phyloP scores from a whole-genome alignment of 1,284 basidiomycete species.

The Sutorius eximius region DNA sequence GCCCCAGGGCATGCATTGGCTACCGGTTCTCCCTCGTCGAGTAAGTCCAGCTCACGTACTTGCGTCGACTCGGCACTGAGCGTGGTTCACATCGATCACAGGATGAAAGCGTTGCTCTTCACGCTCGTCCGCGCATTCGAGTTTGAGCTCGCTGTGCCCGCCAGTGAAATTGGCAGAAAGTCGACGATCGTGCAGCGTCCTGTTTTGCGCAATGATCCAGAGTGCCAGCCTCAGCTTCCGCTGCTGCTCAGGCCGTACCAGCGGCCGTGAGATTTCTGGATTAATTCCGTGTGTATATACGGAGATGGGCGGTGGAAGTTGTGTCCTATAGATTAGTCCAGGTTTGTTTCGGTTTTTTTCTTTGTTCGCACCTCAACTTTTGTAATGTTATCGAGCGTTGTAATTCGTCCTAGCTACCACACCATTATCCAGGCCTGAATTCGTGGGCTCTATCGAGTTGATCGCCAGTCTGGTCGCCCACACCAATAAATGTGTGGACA shows the following conservation, averaged over 20 bases:
- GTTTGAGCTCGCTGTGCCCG: conserved; percentile 51
- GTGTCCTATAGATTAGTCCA: neutral
- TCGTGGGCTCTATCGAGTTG: too few species aligned
- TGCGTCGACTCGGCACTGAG: neutral
- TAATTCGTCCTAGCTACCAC: too few species aligned
- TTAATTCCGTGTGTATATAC: too few species aligned
- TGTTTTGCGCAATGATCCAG: conserved; percentile 28
- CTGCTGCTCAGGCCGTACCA: conserved; percentile 18
- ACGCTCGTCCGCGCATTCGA: conserved; percentile 55
- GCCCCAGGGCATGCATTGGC: conserved; percentile 64
- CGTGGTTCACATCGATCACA: conserved; percentile 14
- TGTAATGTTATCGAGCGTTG: too few species aligned
- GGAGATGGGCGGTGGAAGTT: neutral
- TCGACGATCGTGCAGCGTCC: conserved; percentile 42
- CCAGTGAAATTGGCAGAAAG: conserved; percentile 41
- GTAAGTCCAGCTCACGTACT: conserved; percentile 34
- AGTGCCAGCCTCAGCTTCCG: conserved; percentile 17
- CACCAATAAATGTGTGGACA: too few species aligned
- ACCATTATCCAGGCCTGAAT: too few species aligned
- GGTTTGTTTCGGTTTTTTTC: too few species aligned
- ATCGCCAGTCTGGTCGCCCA: too few species aligned
- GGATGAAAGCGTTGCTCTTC: conserved; percentile 61
- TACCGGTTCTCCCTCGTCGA: conserved; percentile 74
- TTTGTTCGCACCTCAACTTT: too few species aligned
- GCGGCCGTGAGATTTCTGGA: neutral